Base-by-base conservation (phyloP, 345 rosid species). In the Viola odorata region DNA sequence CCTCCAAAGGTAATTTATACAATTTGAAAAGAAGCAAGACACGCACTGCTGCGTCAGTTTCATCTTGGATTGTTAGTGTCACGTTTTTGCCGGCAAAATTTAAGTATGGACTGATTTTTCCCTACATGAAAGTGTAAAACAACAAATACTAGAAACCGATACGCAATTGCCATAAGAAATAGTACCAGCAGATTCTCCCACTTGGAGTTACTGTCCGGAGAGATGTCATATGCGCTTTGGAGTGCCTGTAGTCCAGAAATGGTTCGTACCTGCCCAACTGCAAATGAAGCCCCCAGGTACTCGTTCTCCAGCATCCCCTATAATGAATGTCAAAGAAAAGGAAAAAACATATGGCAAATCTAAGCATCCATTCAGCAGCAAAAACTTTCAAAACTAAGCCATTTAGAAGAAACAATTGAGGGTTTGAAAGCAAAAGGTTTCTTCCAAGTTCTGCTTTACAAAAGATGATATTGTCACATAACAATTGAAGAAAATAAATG, bases 251-350 rank as follows among this genome's bases (percentile, higher is more conserved):
- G 71, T 36, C 99, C 99, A 0, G 99, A 81, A 65, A 94, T 91
- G 45, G 89, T 85, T 75, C 97, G 82, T 45, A 91, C 96, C 73
- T 89, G 87, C 56, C 99, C 99, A 4, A 95, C 94, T 0, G 96
- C 96, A 69, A 81, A 91, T 40, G 90, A 78, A 53, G 87, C 78
- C 42, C 83, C 91, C 0, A 94, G 78, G 73, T 85, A 94, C 82
- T 94, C 99, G 17, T 94, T 94, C 81, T 91, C 99, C 79, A 95
- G 55, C 65, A 91, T 85, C 42, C 97, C 99, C 97, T 94, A 60
- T 11, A 47, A 47, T 45, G 50, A 8, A 4, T 4, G 12, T 47
- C 12, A 47, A 23, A 23, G 32, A 23, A 23, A 23, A 23, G 32
- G 32, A 23, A 8, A 14, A 32, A 13, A 13, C 17, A 39, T 7